Base-by-base conservation (phyloP, 83 land plant genomes). In the Thuja plicata region DNA sequence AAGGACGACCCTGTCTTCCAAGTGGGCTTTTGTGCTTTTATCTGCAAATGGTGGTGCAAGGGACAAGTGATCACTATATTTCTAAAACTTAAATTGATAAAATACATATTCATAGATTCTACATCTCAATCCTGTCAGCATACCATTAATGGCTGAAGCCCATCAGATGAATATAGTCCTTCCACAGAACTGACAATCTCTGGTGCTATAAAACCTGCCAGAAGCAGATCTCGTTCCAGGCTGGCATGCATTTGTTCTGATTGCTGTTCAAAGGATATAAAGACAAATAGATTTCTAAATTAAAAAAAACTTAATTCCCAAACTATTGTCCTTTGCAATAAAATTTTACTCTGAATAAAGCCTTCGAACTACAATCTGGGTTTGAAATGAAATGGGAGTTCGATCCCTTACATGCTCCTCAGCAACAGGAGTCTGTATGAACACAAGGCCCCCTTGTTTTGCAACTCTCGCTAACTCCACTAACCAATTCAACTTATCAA, bases 1-100 rank as follows among this genome's bases (percentile, higher is more conserved):
- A 96, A 99, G 12, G 98, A 95, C 16, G 98, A 94, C 48, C 97
- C 99, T 78, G 95, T 89, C 71, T 93, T 96, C 99, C 99, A 99
- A 4, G 95, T 91, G n/a, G 99, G 97, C 93, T 96, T 99, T 91
- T 90, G 92, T 38, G 91, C 96, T 89, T 88, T 94, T 32, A 99
- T 71, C 99, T 98, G 91, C 45, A 86, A 87, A 85, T 38, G 50
- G 12, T 9, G 41, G 40, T 73, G 76, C 73, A 86, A 66, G 78
- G 16, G 54, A 21, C 40, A 35, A 62, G n/a, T 17, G 83, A 43
- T 45, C 43, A 32, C 8, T 62, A 43, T 62, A 17, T 27, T 54
- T 66, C 1, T 5, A 87, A 38, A 43, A 40, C 70, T n/a, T 43
- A 38, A 43, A 66, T 38, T 16, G 13, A 87, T 87, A 62, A 86